Conservation (phyloP, 768 basidiomycete species). For the Mycena rosella region DNA sequence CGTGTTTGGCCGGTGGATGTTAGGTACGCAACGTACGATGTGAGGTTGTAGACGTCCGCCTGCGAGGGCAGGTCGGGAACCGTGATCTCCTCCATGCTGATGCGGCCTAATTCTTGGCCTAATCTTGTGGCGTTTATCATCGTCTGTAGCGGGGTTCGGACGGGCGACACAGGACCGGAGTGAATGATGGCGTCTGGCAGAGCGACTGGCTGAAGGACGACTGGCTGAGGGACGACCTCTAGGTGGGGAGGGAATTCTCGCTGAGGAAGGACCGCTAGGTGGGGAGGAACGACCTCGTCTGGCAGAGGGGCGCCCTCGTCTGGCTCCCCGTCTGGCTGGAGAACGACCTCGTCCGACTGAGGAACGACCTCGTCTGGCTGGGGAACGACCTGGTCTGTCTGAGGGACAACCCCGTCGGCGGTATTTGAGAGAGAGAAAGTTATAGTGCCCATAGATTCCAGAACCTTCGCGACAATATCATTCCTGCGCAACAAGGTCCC, state of each 20-base stretch:
- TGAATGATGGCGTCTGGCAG: background rate
- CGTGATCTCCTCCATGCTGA: slow-evolving; percentile 19
- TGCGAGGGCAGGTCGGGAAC: slow-evolving; percentile 34
- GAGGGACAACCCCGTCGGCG: slow-evolving; percentile 14
- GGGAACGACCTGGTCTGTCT: too few relatives aligned
- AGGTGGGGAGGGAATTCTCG: too few relatives aligned
- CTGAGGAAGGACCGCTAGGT: too few relatives aligned
- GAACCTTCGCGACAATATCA: slow-evolving; percentile 54
- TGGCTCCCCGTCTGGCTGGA: too few relatives aligned
- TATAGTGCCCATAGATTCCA: slow-evolving; percentile 46
- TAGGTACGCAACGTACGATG: slow-evolving; percentile 65
- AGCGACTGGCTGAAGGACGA: too few relatives aligned
- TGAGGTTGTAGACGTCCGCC: slow-evolving; percentile 62
- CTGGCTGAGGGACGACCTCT: too few relatives aligned
- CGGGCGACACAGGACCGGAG: background rate
- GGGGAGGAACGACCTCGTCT: too few relatives aligned
- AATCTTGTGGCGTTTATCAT: background rate
- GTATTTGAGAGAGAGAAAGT: slow-evolving; percentile 4
- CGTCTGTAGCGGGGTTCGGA: slow-evolving; percentile 7
- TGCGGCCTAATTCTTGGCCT: slow-evolving; percentile 12
- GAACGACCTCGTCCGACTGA: too few relatives aligned
- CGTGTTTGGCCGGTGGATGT: slow-evolving; percentile 61
- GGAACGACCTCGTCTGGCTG: too few relatives aligned
- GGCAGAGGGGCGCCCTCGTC: too few relatives aligned
- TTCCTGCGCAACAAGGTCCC: slow-evolving; percentile 63